These are phyloP conservation scores for Aspergillus sp. DNA, from an alignment of 2,329 filamentous ascomycete species.

Conservation along the genomic window DNA sequence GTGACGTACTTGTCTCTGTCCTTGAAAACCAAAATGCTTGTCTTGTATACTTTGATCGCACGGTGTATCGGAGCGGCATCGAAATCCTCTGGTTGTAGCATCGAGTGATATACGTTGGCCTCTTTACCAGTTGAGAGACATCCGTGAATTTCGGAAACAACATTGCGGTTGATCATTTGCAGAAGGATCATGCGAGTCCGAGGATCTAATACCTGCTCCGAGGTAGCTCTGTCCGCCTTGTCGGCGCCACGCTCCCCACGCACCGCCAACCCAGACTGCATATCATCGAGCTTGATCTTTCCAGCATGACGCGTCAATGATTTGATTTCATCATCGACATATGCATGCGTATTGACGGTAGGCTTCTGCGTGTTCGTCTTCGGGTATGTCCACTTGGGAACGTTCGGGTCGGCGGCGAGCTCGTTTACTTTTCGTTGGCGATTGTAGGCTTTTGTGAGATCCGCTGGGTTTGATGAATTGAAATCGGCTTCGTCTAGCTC, in stretches of 20 bases:
- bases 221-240: constrained; percentile 89
- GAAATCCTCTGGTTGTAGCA: constrained; percentile 56
- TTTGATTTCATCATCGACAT: constrained; percentile 83
- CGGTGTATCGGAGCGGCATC: constrained; percentile 62
- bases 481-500: constrained; percentile 57
- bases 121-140: constrained; percentile 97
- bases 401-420: constrained; percentile 45
- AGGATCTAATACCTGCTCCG: constrained; percentile 91
- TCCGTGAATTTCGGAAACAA: constrained; percentile 89
- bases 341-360: constrained; percentile 73
- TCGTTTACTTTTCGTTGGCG: constrained; percentile 71
- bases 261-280: constrained; percentile 52
- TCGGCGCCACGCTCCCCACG: constrained; percentile 56
- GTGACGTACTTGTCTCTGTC: constrained; percentile 94
- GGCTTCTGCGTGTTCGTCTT: constrained; percentile 78
- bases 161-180: constrained; percentile 90
- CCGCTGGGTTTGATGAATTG: constrained; percentile 57
- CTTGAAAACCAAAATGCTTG: constrained; percentile 95
- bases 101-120: constrained; percentile 94
- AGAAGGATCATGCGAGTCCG: constrained; percentile 92
- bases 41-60: constrained; percentile 99
- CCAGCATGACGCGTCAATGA: constrained; percentile 80
- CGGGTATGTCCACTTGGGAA: constrained; percentile 59
- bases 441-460: constrained; percentile 86
- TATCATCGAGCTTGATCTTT: constrained; percentile 76